Evolutionary conservation across 352 stramenopile species (phyloP).

Genomic region (Phytophthora macrochlamydospora): DNA sequence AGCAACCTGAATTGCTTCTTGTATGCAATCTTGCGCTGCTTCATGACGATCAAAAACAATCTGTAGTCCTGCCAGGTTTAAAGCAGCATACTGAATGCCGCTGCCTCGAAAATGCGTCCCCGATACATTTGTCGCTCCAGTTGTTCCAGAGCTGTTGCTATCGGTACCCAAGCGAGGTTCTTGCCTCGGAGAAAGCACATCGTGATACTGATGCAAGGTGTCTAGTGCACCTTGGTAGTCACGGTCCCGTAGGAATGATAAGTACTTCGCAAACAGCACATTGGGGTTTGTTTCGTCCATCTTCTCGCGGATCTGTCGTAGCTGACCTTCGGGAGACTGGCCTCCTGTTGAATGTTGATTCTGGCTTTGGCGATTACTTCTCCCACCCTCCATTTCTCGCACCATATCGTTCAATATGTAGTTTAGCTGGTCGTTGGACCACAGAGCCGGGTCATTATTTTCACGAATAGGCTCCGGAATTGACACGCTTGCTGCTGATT

Average conservation of each 20-base stretch:
- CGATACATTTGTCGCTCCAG: slow-evolving; percentile 2
- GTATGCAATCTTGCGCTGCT: slow-evolving; percentile 83
- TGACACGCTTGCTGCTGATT: slow-evolving; percentile 14
- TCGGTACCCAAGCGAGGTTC: slow-evolving; percentile 17
- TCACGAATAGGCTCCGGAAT: slow-evolving; percentile 20
- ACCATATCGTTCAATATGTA: slow-evolving; percentile 60
- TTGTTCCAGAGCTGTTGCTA: slow-evolving; percentile 13
- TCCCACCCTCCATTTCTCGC: slow-evolving; percentile 30
- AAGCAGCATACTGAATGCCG: slow-evolving; percentile 89
- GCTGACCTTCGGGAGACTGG: slow-evolving; percentile 19
- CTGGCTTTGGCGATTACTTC: slow-evolving; percentile 1
- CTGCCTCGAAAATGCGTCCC: slow-evolving; percentile 61
- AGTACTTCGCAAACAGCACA: slow-evolving; percentile 86
- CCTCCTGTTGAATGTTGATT: neutral
- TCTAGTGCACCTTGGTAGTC: slow-evolving; percentile 90
- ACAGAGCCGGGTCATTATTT: slow-evolving; percentile 37
- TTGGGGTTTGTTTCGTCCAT: slow-evolving; percentile 47
- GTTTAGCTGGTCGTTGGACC: slow-evolving; percentile 66
- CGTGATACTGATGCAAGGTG: slow-evolving; percentile 94
- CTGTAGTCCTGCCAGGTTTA: slow-evolving; percentile 90
- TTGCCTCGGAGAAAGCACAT: slow-evolving; percentile 80
- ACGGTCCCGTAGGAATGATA: slow-evolving; percentile 79
- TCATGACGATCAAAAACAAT: slow-evolving; percentile 83
- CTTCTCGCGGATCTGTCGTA: slow-evolving; percentile 23
- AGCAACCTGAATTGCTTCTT: slow-evolving; percentile 93